phyloP scores from a whole-genome alignment of 768 basidiomycete genomes.

The Hericium erinaceus region DNA sequence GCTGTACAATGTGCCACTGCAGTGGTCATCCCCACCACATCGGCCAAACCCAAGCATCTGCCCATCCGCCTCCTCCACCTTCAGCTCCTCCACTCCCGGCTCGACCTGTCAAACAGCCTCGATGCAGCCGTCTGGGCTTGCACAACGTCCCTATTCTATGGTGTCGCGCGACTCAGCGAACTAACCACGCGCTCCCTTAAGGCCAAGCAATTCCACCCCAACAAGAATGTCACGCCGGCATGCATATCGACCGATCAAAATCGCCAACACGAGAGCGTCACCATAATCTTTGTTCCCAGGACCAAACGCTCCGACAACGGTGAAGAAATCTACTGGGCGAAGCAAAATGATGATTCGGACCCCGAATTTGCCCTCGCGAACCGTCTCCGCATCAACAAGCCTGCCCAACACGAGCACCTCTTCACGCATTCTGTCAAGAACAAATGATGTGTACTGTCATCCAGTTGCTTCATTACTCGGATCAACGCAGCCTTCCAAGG shows the following conservation, averaged over 20 bases:
- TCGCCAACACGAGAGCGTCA: background rate
- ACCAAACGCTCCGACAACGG: slow-evolving; percentile 16
- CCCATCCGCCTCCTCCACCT: slow-evolving; percentile 25
- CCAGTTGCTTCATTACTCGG: slow-evolving; percentile 15
- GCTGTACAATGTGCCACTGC: slow-evolving; percentile 23
- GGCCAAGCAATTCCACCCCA: too few relatives aligned
- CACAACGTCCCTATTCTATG: slow-evolving; percentile 17
- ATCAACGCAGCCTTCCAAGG: slow-evolving; percentile 9
- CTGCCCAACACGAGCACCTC: slow-evolving; percentile 15
- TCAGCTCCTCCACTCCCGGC: slow-evolving; percentile 13
- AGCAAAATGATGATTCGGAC: slow-evolving; percentile 20
- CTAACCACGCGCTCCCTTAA: background rate
- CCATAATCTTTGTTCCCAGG: background rate
- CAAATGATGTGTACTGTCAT: slow-evolving; percentile 18
- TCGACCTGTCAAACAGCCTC: slow-evolving; percentile 22
- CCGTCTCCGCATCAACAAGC: slow-evolving; percentile 25
- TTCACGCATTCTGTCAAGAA: slow-evolving; percentile 20
- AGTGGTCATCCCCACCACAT: slow-evolving; percentile 20
- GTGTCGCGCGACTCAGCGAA: background rate
- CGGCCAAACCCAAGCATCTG: slow-evolving; percentile 12
- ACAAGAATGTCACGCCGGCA: background rate
- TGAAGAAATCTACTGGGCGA: slow-evolving; percentile 26
- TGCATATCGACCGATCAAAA: background rate
- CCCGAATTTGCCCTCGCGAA: slow-evolving; percentile 17
- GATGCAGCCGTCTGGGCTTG: slow-evolving; percentile 29